Evolutionary conservation across 345 rosid genomes (phyloP).

Genomic region (Eucalyptus erythrocorys): DNA sequence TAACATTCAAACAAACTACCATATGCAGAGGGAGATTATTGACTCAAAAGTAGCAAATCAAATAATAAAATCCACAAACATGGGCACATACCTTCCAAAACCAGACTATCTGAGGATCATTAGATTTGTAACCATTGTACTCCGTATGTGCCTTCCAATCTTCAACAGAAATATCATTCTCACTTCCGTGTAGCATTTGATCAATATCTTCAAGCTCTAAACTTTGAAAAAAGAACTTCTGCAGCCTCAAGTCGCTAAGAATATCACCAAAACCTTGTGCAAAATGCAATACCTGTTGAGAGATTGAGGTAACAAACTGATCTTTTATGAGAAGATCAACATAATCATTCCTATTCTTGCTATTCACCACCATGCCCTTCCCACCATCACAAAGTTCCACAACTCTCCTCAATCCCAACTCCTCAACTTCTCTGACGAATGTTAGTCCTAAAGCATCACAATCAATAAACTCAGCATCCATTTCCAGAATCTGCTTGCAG

Average conservation of each 20-base stretch:
- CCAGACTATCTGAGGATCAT: slow-evolving; percentile 73
- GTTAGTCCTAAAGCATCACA: slow-evolving; percentile 72
- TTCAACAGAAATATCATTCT: slow-evolving; percentile 40
- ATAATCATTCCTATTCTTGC: slow-evolving; percentile 63
- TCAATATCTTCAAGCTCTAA: slow-evolving; percentile 68
- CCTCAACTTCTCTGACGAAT: slow-evolving; percentile 75
- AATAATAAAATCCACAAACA: not conserved
- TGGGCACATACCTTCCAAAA: slow-evolving; percentile 72
- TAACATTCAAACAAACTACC: not conserved
- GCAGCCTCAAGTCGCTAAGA: slow-evolving; percentile 14
- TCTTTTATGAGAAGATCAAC: slow-evolving; percentile 58
- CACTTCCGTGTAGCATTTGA: slow-evolving; percentile 83
- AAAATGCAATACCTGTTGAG: slow-evolving; percentile 52
- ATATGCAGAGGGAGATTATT: not conserved
- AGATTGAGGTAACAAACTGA: slow-evolving; percentile 52
- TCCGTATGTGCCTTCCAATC: slow-evolving; percentile 90
- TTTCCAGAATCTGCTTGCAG: slow-evolving; percentile 81
- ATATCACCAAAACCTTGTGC: slow-evolving; percentile 63
- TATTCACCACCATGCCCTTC: slow-evolving; percentile 47
- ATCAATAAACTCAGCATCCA: slow-evolving; percentile 80
- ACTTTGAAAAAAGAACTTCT: slow-evolving; percentile 44
- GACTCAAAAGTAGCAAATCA: not conserved
- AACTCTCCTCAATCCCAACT: slow-evolving; percentile 56
- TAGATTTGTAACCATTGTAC: slow-evolving; percentile 68
- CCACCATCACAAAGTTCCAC: slow-evolving; percentile 64